Percentiles rank a stretch among this genome's conserved stretches.
phyloP scores from a whole-genome alignment of 306 rosid genomes.

The Trifolium fragiferum region DNA sequence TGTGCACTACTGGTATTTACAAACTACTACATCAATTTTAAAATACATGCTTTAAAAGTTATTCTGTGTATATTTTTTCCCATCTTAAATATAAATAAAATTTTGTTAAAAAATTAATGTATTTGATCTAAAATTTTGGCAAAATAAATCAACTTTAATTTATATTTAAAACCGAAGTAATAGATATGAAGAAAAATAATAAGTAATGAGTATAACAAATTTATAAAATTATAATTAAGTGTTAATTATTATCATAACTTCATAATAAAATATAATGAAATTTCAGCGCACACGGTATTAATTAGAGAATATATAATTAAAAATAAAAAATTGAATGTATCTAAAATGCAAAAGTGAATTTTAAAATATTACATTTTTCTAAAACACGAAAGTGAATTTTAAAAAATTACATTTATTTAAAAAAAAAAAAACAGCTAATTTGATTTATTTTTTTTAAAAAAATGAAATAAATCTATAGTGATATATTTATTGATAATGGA shows the following conservation, averaged over 20 bases:
- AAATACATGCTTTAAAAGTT: not conserved
- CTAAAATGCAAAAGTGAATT: not conserved
- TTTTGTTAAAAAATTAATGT: too few relatives aligned
- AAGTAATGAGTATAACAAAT: not conserved
- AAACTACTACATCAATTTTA: slow-evolving; percentile 5
- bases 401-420: too few relatives aligned
- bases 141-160: too few relatives aligned
- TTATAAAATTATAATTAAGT: not conserved
- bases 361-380: too few relatives aligned
- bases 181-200: not conserved
- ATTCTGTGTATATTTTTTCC: not conserved
- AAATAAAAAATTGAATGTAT: not conserved
- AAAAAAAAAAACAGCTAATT: too few relatives aligned
- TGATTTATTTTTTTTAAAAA: too few relatives aligned
- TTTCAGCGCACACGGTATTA: not conserved
- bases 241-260: not conserved
- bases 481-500: not conserved
- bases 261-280: not conserved
- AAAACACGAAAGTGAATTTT: too few relatives aligned
- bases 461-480: too few relatives aligned
- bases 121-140: too few relatives aligned
- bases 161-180: too few relatives aligned
- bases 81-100: too few relatives aligned
- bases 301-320: not conserved
- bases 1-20: slow-evolving; percentile 21